Conservation (phyloP, 164 flowering plant species). For the Cinnamomum micranthum region DNA sequence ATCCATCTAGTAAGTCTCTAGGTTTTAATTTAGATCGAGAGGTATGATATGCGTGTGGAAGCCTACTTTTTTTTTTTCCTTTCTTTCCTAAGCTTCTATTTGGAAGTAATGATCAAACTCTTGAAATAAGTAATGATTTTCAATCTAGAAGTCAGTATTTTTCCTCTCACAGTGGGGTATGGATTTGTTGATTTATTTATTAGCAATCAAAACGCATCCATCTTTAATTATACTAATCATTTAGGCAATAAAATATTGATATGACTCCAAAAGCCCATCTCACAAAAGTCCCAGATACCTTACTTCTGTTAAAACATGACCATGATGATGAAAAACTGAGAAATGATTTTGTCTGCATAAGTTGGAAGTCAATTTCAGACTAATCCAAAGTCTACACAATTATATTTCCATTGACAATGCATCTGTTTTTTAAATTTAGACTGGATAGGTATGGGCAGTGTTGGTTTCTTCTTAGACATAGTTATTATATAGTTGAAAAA, state of each 20-base stretch:
- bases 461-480: slow-evolving; percentile 32
- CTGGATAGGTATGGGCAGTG: slow-evolving; percentile 19
- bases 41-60: not conserved
- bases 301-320: not conserved
- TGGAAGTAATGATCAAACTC: not conserved
- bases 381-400: not conserved
- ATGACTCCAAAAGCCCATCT: not conserved
- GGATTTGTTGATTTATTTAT: not conserved
- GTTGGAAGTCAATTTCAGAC: not conserved
- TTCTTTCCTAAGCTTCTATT: not conserved
- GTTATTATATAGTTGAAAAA: slow-evolving; percentile 43
- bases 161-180: not conserved
- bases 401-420: slow-evolving; percentile 1
- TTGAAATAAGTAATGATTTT: not conserved
- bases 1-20: not conserved
- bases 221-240: not conserved
- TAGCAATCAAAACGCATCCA: not conserved
- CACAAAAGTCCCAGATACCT: not conserved
- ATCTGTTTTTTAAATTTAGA: not conserved
- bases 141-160: not conserved
- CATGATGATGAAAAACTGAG: not conserved
- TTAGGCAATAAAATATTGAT: not conserved
- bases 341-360: not conserved
- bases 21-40: not conserved
- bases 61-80: no score